phyloP scores from a whole-genome alignment of 495 filamentous ascomycete genomes.

The Acidiella bohemica region DNA sequence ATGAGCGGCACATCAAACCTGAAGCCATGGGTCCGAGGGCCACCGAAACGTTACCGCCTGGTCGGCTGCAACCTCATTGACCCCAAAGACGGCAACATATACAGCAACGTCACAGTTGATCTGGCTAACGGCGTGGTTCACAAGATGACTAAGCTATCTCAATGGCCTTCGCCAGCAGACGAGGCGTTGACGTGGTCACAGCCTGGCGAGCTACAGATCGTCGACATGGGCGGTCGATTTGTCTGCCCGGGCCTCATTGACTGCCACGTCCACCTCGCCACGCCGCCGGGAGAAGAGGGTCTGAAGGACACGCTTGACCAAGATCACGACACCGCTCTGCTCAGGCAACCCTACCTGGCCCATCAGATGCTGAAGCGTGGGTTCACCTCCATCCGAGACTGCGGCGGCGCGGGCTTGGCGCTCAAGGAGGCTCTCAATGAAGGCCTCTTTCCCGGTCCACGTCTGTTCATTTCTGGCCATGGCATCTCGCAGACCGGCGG shows the following conservation, averaged over 20 bases:
- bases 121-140: constrained; percentile 12
- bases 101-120: constrained; percentile 16
- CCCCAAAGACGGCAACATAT: constrained; percentile 14
- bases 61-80: constrained; percentile 23
- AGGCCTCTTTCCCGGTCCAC: constrained; percentile 34
- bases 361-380: constrained; percentile 38
- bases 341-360: constrained; percentile 36
- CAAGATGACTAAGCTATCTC: constrained; percentile 12
- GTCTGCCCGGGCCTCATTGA: constrained; percentile 46
- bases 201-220: constrained; percentile 7
- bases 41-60: constrained; percentile 12
- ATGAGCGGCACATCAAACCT: no score
- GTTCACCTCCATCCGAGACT: constrained; percentile 41
- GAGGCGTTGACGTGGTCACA: constrained; percentile 14
- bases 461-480: constrained; percentile 30
- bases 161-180: constrained; percentile 8
- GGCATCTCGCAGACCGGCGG: constrained; percentile 41
- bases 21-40: neutral
- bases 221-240: constrained; percentile 30
- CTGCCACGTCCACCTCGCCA: constrained; percentile 42
- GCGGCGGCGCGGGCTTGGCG: constrained; percentile 37
- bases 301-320: constrained; percentile 15
- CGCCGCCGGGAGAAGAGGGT: constrained; percentile 31
- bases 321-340: constrained; percentile 6
- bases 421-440: constrained; percentile 41